Base-by-base conservation (phyloP, 2,329 filamentous ascomycete species). In the Orbilia brochopaga region DNA sequence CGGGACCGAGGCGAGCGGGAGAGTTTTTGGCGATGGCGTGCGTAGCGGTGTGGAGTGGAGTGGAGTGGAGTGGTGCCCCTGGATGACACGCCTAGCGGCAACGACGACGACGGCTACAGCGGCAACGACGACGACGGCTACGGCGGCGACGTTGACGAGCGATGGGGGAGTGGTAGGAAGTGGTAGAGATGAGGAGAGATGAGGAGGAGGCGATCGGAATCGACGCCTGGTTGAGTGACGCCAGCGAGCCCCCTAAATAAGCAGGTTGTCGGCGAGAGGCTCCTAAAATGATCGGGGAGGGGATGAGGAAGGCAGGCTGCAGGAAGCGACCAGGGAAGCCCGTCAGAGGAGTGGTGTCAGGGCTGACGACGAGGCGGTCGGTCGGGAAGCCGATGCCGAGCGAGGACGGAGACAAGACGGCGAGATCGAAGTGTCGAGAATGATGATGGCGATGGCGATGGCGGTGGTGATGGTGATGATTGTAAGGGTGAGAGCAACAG, bases 331-430 rank as follows among this genome's bases (percentile, higher is more conserved):
- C 4, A 62, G 66, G 23, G 62, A 48, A 23, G 65, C 55, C 42
- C 74, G 72, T 57, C 65, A 72, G 59, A 70, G 66, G 44, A 69
- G 59, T 50, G 63, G 66, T 37, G 40, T 61, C 54, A 60, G 55
- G 15, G 60, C 58, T 56, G 64, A 73, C 59, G 64, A 59, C 46
- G 50, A 72, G 57, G 66, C 64, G 35, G 37, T 74, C 72, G 35
- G 37, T 74, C 72, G 66, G 72, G 63, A 57, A 67, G 60, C 23
- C 27, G 44, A 60, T 66, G 70, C 69, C 74, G 61, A 62, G 70
- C 66, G 70, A 74, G 74, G 67, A 74, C 73, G 67, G 73, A 57
- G 66, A 57, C 72, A 72, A 69, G 57, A 65, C 70, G 74, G 65
- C 62, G 70, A n/a, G 15, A 17, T 21, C 50, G 10, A 24, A 53